Conservation (phyloP, 1,284 basidiomycete species). For the Cutaneotrichosporon sp. region DNA sequence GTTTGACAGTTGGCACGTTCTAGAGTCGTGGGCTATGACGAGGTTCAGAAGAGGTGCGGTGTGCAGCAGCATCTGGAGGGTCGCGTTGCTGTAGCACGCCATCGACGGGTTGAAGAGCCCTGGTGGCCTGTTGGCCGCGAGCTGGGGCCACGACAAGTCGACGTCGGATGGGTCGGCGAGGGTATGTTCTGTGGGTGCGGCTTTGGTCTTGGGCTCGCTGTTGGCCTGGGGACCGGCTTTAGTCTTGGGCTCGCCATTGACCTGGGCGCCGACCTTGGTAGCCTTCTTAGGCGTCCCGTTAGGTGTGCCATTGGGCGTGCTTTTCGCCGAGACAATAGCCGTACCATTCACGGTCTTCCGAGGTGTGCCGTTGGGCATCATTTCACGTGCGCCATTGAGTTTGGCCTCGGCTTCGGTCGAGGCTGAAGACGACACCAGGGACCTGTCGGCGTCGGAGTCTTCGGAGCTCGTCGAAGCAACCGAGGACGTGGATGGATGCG, state of each 20-base stretch:
- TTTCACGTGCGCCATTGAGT: constrained; percentile 15
- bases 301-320: constrained; percentile 2
- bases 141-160: constrained; percentile 38
- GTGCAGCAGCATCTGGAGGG: constrained; percentile 89
- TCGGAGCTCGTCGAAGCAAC: background rate
- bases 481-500: background rate
- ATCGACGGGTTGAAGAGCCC: constrained; percentile 92
- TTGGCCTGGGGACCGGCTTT: constrained; percentile 1
- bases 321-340: background rate
- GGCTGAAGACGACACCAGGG: constrained; percentile 1
- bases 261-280: constrained; percentile 2
- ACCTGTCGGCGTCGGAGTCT: background rate
- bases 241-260: constrained; percentile 1
- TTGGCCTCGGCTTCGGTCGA: constrained; percentile 19
- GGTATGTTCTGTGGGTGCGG: background rate
- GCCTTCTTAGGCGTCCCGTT: constrained; percentile 17
- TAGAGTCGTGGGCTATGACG: constrained; percentile 60
- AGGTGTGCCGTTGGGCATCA: constrained; percentile 5
- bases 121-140: constrained; percentile 28
- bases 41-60: constrained; percentile 83
- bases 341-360: constrained; percentile 6
- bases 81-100: constrained; percentile 96
- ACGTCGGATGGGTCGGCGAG: constrained; percentile 12
- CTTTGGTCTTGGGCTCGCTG: background rate
- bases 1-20: constrained; percentile 31